Conservation (phyloP, 1,284 basidiomycete species). For the Apiotrichum akiyoshidainum region DNA sequence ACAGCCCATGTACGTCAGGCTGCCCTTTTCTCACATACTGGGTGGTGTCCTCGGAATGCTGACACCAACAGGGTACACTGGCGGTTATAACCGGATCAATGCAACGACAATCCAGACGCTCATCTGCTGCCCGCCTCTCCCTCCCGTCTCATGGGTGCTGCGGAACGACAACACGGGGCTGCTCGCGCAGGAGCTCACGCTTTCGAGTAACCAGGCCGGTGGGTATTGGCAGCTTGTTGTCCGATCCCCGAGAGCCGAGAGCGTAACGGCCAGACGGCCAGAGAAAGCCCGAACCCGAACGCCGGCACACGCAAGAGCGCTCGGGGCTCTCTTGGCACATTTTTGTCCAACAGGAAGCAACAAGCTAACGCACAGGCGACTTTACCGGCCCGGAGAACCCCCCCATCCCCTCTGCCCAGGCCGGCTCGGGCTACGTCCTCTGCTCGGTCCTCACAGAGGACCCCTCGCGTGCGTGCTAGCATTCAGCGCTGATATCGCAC, state of each 20-base stretch:
- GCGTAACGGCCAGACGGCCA: too few species aligned
- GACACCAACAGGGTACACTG: slow-evolving; percentile 2
- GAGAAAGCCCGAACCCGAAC: too few species aligned
- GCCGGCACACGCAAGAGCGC: too few species aligned
- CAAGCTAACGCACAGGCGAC: not conserved
- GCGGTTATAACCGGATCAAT: slow-evolving; percentile 1
- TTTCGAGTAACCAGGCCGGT: not conserved
- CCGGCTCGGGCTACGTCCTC: not conserved
- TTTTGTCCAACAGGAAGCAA: too few species aligned
- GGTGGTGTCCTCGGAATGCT: not conserved
- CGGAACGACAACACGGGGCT: not conserved
- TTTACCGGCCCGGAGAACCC: not conserved
- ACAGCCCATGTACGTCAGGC: not conserved
- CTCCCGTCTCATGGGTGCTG: not conserved
- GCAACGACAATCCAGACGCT: not conserved
- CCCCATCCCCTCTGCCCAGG: not conserved
- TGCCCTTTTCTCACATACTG: not conserved
- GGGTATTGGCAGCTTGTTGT: not conserved
- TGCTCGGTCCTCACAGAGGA: not conserved
- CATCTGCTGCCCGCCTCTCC: slow-evolving; percentile 6
- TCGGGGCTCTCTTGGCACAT: too few species aligned
- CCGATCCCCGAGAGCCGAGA: too few species aligned
- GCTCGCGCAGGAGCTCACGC: not conserved
- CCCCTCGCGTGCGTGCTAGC: not conserved
- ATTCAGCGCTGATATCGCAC: too few species aligned